Evolutionary conservation across 2,329 filamentous ascomycete species (phyloP), one percentile per base, ranked within the genome.

Genomic region (Tolypocladium nubicola): DNA sequence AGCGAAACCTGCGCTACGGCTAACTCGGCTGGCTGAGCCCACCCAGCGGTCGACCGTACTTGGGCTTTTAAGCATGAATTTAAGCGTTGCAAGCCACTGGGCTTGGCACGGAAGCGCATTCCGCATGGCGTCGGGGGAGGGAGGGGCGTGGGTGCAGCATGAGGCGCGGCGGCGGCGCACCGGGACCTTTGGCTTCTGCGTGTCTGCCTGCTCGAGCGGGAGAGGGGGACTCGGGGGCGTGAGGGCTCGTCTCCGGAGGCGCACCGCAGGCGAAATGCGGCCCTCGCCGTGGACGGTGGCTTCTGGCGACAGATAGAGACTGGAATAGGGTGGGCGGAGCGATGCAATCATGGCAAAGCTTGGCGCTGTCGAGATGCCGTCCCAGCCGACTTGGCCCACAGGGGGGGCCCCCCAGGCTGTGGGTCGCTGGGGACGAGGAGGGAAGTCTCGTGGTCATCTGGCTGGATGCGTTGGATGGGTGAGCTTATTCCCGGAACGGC

Each of bases 51-150:
- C 52, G 52, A 57, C 55, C 54, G 52, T 41, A 54, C 53, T 65
- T 61, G 62, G 64, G 68, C 62, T 68, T 75, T 76, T 76, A 76
- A 76, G 74, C 74, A 76, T 76, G 73, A 75, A 75, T 76, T 76
- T 76, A 76, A 76, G 73, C 74, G 73, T 76, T 75, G 70, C 70
- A 70, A 73, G 73, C 71, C 71, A 74, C 69, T 68, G 55, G 64
- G 63, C 73, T 76, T 76, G 73, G 73, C 73, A 70, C 63, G 61
- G 64, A 62, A 61, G 54, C 60, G 60, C 53, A 56, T 40, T 50
- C 59, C 58, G 57, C 59, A 55, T 59, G 47, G 61, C 56, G 54
- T 47, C 53, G 53, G 49, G n/a, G 43, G 33, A 41, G 23, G n/a
- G 41, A 38, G 38, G 19, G 37, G 52, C n/a, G 21, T 52, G 35